Evolutionary conservation across 1,284 basidiomycete species (phyloP).

Genomic region (Ceratobasidium sp.): DNA sequence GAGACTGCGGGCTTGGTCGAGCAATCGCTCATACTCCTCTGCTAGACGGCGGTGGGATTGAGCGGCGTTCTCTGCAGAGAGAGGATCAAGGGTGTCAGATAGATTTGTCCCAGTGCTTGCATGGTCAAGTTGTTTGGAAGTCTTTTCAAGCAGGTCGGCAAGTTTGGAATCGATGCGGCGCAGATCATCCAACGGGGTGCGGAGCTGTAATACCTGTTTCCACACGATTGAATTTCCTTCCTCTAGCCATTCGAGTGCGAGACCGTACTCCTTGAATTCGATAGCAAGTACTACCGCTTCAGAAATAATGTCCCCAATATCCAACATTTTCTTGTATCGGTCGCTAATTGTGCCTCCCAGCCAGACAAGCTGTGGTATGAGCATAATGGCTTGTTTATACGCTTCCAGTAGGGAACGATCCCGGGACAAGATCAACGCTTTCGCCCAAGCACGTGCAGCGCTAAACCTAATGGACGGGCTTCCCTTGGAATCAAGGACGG

Average conservation of each 20-base stretch:
- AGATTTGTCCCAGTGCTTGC: slow-evolving; percentile 22
- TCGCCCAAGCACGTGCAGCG: slow-evolving; percentile 27
- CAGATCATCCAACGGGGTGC: slow-evolving; percentile 55
- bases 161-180: neutral
- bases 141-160: neutral
- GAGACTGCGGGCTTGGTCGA: neutral
- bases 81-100: neutral
- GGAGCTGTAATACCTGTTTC: slow-evolving; percentile 55
- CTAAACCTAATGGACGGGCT: neutral
- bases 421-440: neutral
- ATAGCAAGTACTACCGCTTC: slow-evolving; percentile 30
- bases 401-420: slow-evolving; percentile 2
- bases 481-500: neutral
- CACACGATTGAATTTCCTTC: slow-evolving; percentile 55
- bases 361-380: slow-evolving; percentile 39
- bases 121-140: slow-evolving; percentile 49
- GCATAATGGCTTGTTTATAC: slow-evolving; percentile 11
- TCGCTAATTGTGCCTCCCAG: neutral
- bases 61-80: neutral
- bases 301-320: slow-evolving; percentile 4
- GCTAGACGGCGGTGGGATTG: neutral
- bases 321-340: neutral
- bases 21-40: neutral
- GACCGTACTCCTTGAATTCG: slow-evolving; percentile 1
- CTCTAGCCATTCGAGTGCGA: slow-evolving; percentile 54